Base-by-base conservation (phyloP, 2,329 filamentous ascomycete species). In the Epichloe elymi region DNA sequence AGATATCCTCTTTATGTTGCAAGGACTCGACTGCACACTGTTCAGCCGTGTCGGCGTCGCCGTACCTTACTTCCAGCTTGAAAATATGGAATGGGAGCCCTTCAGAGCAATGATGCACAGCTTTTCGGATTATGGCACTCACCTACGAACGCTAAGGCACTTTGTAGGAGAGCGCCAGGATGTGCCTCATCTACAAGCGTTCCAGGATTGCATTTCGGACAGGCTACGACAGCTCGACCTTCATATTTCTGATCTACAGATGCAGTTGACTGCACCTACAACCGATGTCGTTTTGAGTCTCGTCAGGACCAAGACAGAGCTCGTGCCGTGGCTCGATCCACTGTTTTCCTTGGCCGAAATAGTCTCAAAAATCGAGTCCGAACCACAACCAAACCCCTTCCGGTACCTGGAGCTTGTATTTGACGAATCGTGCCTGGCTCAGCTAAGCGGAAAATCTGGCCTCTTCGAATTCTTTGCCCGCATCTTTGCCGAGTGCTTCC, bases 1-100 rank as follows among this genome's bases (percentile, higher is more conserved):
- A 46, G 89, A 97, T 50, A 78, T 81, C 0, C 71, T 96, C 0
- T 91, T 88, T 59, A 94, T 96, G 87, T 75, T 97, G 0, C 79
- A 81, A 50, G 90, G 90, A 0, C 70, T 93, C 4, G 77, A 82
- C 5, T 91, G 86, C 2, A 83, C 81, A 2, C 62, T 95, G 1
- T 95, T 90, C 59, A 69, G 68, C 51, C 20, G 58, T 3, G 60
- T 71, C 46, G 70, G 68, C 14, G 56, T 63, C 6, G 70, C 71
- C 0, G 62, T 67, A 2, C 59, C 67, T 4, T 59, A 58, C 1
- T 78, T 72, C 50, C 72, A 78, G 51, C 67, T 79, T 26, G 60
- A 65, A 0, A 69, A 74, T 51, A 63, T 78, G 11, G 72, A 73
- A 0, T 71, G 69, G 70, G 71, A 76, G 20, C 71, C 74, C 1